Base-by-base conservation (phyloP, 306 rosid species). In the Canavalia gladiata region DNA sequence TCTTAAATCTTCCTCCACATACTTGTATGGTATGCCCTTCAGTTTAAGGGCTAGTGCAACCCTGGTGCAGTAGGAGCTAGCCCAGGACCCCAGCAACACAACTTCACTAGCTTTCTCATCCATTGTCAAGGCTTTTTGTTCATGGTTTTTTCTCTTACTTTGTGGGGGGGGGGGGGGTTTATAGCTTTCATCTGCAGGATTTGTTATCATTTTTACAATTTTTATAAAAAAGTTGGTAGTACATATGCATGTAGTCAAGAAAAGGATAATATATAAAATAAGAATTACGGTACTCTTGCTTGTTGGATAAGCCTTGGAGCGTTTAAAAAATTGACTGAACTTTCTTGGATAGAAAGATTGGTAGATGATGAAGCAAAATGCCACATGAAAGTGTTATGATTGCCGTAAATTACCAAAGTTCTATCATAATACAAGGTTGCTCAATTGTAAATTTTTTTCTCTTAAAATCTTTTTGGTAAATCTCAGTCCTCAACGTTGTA, bases 1-100 rank as follows among this genome's bases (percentile, higher is more conserved):
- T 76, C 13, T 3, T 2, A 89, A 49, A 30, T 89, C 82, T 81
- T 87, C 77, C 62, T 87, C 85, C 29, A 72, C 78, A 1, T 81
- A 86, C 43, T 75, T 83, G 65, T 83, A 87, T 31, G 81, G 74
- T 77, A 87, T 74, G 76, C 87, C 86, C 82, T 87, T 89, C 11
- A 89, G 72, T 74, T 65, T 28, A 57, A 74, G 86, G 85, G 89
- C 89, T 25, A 85, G 18, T 70, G 47, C 71, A 28, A 85, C 78
- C 66, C 86, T 87, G 0, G 39, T 60, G 72, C 86, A 51, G 18
- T 37, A 68, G n/a, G 46, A 0, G 52, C 87, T 79, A 18, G 29
- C 4, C 87, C 84, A 81, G 45, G 74, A 6, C 34, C 92, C 86
- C 6, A 77, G 55, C 51, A 89, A 31, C 37, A 83, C 70, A 62